Evolutionary conservation across 495 filamentous ascomycete genomes (phyloP).

Genomic region (Aspergillus taichungensis): DNA sequence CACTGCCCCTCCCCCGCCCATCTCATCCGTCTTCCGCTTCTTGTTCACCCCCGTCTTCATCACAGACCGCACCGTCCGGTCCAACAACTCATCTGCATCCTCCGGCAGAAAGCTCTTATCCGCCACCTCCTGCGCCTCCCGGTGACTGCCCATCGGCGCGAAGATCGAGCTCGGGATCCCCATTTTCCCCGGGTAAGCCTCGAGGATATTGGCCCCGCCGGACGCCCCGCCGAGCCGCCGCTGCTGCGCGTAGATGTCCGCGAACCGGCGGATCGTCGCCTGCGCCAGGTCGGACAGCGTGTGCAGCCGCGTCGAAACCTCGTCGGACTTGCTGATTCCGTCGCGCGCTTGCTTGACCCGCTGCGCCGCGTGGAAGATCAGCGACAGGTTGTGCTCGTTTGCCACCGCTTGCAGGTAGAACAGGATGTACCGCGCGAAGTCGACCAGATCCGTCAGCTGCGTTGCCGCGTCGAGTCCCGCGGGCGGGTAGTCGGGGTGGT

Average conservation of each 20-base stretch:
- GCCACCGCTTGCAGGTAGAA: slow-evolving; percentile 81
- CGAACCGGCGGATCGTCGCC: slow-evolving; percentile 71
- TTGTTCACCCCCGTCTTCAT: slow-evolving; percentile 12
- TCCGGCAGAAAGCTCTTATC: slow-evolving; percentile 76
- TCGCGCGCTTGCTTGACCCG: slow-evolving; percentile 86
- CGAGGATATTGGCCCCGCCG: slow-evolving; percentile 64
- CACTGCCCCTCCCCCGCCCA: slow-evolving; percentile 15
- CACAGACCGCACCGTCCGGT: slow-evolving; percentile 48
- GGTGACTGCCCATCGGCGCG: slow-evolving; percentile 60
- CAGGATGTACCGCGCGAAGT: slow-evolving; percentile 77
- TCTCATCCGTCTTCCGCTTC: slow-evolving; percentile 23
- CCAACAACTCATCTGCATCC: slow-evolving; percentile 68
- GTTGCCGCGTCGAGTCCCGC: slow-evolving; percentile 38
- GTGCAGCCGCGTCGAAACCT: slow-evolving; percentile 54
- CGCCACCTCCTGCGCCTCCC: slow-evolving; percentile 72
- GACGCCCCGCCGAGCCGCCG: slow-evolving; percentile 47
- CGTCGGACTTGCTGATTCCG: slow-evolving; percentile 51
- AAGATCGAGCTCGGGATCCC: slow-evolving; percentile 73
- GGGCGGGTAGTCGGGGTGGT: slow-evolving; percentile 81
- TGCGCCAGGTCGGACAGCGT: slow-evolving; percentile 84
- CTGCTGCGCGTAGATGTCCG: slow-evolving; percentile 47
- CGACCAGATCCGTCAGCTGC: slow-evolving; percentile 58
- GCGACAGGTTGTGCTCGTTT: slow-evolving; percentile 73
- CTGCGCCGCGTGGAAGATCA: slow-evolving; percentile 89
- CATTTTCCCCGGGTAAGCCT: slow-evolving; percentile 74